Evolutionary conservation across 179 eudicot species (phyloP).

Genomic region (Pouteria campechiana): DNA sequence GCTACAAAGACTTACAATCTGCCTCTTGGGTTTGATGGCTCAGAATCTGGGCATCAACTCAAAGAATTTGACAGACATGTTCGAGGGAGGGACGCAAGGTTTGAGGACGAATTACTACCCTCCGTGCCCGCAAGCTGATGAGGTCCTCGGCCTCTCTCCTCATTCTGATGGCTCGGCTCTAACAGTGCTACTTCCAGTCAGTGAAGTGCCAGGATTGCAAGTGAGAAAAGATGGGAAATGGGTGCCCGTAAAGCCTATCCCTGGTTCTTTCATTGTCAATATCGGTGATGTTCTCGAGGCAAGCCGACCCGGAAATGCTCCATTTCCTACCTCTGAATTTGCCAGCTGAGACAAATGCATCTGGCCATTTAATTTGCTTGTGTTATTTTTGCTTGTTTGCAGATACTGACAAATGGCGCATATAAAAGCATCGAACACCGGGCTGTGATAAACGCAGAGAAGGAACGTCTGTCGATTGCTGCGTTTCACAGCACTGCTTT

Average conservation of each 20-base stretch:
- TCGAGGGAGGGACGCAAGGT: slow-evolving; percentile 12
- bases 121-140: slow-evolving; percentile 16
- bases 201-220: slow-evolving; percentile 20
- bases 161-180: slow-evolving; percentile 20
- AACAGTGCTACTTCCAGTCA: slow-evolving; percentile 19
- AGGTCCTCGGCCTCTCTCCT: slow-evolving; percentile 16
- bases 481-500: slow-evolving; percentile 16
- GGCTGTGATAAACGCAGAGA: slow-evolving; percentile 16
- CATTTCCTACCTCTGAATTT: too few relatives aligned
- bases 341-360: too few relatives aligned
- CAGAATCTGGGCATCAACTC: slow-evolving; percentile 11
- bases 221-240: slow-evolving; percentile 15
- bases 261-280: slow-evolving; percentile 15
- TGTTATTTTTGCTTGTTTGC: background rate
- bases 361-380: background rate
- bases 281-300: slow-evolving; percentile 23
- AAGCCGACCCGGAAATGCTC: too few relatives aligned
- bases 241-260: slow-evolving; percentile 18
- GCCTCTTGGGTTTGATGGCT: slow-evolving; percentile 11
- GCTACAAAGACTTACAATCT: slow-evolving; percentile 7
- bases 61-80: background rate
- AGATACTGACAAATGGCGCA: slow-evolving; percentile 24
- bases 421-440: slow-evolving; percentile 29
- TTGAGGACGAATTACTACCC: slow-evolving; percentile 25
- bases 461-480: slow-evolving; percentile 23